Percentiles rank a stretch among this genome's conserved stretches.
phyloP scores from a whole-genome alignment of 169 alveolate species.

The Ichthyophthirius multifiliis region DNA sequence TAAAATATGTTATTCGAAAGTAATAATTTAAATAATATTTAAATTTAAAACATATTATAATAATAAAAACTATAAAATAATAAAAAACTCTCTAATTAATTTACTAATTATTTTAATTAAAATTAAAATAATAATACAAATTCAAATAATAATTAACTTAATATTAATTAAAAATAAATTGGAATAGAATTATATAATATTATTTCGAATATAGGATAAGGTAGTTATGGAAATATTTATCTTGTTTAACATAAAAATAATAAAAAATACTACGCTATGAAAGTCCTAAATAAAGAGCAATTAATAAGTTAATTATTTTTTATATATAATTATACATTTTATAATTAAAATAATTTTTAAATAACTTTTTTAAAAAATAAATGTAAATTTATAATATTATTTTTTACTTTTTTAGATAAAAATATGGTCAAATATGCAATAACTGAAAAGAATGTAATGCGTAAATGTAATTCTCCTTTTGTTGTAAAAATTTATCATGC shows the following conservation, averaged over 20 bases:
- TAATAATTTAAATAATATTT: no score
- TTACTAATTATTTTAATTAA: no score
- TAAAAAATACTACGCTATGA: constrained; percentile 68
- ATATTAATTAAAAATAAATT: no score
- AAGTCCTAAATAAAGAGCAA: constrained; percentile 54
- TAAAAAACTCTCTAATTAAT: no score
- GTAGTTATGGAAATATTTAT: constrained; percentile 69
- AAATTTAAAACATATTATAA: no score
- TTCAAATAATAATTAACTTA: no score
- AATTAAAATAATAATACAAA: no score
- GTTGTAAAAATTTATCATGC: constrained; percentile 70
- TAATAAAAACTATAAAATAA: no score
- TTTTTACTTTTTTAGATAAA: no score
- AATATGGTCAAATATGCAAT: constrained; percentile 69
- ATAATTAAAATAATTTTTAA: constrained; percentile 40
- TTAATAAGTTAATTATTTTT: background rate
- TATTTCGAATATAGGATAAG: constrained; percentile 50
- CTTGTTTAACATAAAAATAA: constrained; percentile 57
- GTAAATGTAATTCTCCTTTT: constrained; percentile 66
- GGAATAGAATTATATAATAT: constrained; percentile 47
- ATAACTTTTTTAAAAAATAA: no score
- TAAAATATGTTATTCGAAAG: no score
- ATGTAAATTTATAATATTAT: no score
- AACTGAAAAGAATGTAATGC: constrained; percentile 78
- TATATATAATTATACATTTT: background rate